phyloP scores from a whole-genome alignment of 2,329 filamentous ascomycete species.

The Colletotrichum sp. region DNA sequence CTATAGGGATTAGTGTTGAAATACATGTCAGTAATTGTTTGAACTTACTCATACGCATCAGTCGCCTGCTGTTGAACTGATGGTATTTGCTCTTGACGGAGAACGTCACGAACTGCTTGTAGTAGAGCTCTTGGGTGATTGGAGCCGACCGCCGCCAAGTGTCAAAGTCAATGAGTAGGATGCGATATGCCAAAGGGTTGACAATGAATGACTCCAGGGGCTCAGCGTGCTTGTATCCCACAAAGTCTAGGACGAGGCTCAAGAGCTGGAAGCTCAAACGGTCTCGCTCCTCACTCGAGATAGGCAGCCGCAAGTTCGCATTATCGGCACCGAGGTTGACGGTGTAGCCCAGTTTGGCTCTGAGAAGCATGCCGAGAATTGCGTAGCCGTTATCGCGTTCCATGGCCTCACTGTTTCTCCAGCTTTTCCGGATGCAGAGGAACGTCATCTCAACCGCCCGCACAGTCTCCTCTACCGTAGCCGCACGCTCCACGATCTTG shows the following conservation, averaged over 20 bases:
- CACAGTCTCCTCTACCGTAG: slow-evolving; percentile 72
- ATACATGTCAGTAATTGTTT: background rate
- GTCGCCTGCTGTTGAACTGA: slow-evolving; percentile 86
- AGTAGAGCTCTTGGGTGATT: slow-evolving; percentile 86
- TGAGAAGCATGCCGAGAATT: slow-evolving; percentile 81
- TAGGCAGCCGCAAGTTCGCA: slow-evolving; percentile 39
- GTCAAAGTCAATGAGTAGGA: slow-evolving; percentile 90
- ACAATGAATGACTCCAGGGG: slow-evolving; percentile 91
- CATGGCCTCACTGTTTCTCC: slow-evolving; percentile 98
- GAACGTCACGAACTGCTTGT: slow-evolving; percentile 89
- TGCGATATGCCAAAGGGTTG: slow-evolving; percentile 92
- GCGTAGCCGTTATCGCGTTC: slow-evolving; percentile 94
- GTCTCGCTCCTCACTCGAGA: slow-evolving; percentile 60
- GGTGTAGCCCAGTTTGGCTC: slow-evolving; percentile 76
- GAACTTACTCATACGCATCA: slow-evolving; percentile 85
- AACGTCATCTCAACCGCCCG: slow-evolving; percentile 85
- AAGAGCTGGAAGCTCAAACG: slow-evolving; percentile 69
- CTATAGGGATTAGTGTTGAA: slow-evolving; percentile 45
- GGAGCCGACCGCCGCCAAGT: slow-evolving; percentile 84
- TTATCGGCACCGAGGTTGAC: slow-evolving; percentile 32
- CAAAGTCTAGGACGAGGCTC: slow-evolving; percentile 79
- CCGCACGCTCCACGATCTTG: slow-evolving; percentile 81
- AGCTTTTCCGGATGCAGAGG: slow-evolving; percentile 85
- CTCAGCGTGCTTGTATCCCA: slow-evolving; percentile 83
- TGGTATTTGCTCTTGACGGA: slow-evolving; percentile 89